phyloP scores from a whole-genome alignment of 176 grass and related monocot species.

The Oryza coarctata region DNA sequence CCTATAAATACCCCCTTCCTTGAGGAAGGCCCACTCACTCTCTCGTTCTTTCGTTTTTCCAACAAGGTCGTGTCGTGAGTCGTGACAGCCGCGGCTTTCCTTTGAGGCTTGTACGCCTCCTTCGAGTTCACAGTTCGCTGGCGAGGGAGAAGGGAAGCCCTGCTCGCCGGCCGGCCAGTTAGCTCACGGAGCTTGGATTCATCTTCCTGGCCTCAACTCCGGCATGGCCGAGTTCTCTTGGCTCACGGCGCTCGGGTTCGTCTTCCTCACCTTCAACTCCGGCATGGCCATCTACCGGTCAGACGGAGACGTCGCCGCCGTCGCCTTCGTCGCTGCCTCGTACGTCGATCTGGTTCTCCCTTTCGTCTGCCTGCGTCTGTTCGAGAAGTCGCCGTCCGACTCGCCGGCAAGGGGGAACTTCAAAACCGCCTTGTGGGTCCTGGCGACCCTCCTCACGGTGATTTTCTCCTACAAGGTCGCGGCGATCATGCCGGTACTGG shows the following conservation, averaged over 20 bases:
- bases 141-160: no score
- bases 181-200: no score
- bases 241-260: conserved; percentile 18
- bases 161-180: background rate
- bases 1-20: no score
- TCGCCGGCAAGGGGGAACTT: background rate
- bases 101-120: no score
- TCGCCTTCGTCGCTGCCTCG: conserved; percentile 21
- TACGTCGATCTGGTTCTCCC: conserved; percentile 8
- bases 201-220: no score
- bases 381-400: background rate
- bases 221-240: background rate
- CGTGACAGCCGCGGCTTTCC: no score
- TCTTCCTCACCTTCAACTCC: conserved; percentile 34
- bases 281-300: conserved; percentile 33
- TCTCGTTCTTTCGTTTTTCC: no score
- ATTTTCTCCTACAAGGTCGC: conserved; percentile 17
- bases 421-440: conserved; percentile 25
- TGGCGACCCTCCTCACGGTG: conserved; percentile 32
- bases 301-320: background rate
- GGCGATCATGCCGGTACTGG: conserved; percentile 16
- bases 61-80: no score
- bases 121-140: no score
- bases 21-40: no score
- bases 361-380: conserved; percentile 23